phyloP scores from a whole-genome alignment of 768 basidiomycete species.

The Pisolithus tinctorius region DNA sequence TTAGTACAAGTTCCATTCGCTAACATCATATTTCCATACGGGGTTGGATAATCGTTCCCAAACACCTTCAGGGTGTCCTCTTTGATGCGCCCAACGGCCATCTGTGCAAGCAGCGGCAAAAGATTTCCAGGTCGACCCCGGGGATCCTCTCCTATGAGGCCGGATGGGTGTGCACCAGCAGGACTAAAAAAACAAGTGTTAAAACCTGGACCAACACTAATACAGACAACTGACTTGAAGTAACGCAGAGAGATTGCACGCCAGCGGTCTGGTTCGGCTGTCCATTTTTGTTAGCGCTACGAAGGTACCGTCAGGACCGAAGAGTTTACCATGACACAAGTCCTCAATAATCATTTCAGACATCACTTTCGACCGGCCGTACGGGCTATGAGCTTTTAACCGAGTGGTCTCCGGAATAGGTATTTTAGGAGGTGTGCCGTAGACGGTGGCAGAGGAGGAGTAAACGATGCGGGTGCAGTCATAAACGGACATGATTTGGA shows the following conservation, averaged over 20 bases:
- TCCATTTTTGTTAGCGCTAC: conserved; percentile 5
- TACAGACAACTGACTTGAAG: conserved; percentile 71
- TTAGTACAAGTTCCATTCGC: neutral
- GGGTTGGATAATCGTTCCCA: conserved; percentile 95
- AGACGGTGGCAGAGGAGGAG: conserved; percentile 97
- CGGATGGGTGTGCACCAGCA: conserved; percentile 97
- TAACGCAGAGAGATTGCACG: conserved; percentile 85
- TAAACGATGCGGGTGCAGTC: conserved; percentile 87
- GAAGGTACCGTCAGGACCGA: conserved; percentile 1
- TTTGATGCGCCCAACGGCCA: conserved; percentile 84
- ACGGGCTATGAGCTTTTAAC: conserved; percentile 83
- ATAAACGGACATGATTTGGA: conserved; percentile 82
- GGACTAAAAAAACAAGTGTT: conserved; percentile 47
- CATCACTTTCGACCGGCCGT: conserved; percentile 96
- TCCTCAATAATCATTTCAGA: conserved; percentile 86
- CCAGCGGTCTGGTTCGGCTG: conserved; percentile 70
- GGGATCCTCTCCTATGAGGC: conserved; percentile 95
- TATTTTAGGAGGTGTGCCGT: conserved; percentile 86
- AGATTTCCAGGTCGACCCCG: conserved; percentile 91
- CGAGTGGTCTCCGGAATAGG: conserved; percentile 93
- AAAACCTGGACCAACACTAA: neutral
- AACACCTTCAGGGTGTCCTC: conserved; percentile 80
- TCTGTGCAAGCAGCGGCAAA: conserved; percentile 87
- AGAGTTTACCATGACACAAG: conserved; percentile 62
- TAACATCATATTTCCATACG: conserved; percentile 38